Conservation (phyloP, 1,139 yeast species). For the Blastobotrys arbuscula region DNA sequence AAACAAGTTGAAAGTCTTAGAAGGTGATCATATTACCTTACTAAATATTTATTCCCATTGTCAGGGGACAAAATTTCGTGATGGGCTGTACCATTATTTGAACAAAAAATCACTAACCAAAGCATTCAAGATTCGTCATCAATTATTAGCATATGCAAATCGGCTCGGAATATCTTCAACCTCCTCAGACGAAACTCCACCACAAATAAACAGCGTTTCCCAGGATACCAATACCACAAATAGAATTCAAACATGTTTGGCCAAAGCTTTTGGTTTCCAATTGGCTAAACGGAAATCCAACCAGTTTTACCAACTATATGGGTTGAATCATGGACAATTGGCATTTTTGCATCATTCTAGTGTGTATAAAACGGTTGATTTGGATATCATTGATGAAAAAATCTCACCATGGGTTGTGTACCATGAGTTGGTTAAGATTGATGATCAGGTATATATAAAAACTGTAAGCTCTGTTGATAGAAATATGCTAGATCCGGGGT, state of each 20-base stretch:
- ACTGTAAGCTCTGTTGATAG: conserved; percentile 7
- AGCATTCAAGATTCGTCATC: conserved; percentile 35
- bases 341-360: conserved; percentile 4
- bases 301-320: conserved; percentile 2
- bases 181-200: background rate
- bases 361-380: background rate
- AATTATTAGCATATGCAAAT: background rate
- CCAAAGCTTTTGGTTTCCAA: conserved; percentile 7
- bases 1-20: conserved; percentile 70
- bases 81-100: conserved; percentile 43
- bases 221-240: background rate
- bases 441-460: conserved; percentile 4
- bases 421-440: conserved; percentile 2
- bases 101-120: conserved; percentile 66
- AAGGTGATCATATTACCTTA: conserved; percentile 83
- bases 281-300: conserved; percentile 8
- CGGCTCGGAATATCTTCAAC: background rate
- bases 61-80: background rate
- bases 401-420: conserved; percentile 11
- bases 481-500: conserved; percentile 2
- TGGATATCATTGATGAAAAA: background rate
- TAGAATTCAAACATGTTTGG: background rate
- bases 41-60: conserved; percentile 66
- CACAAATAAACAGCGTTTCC: no score
- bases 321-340: conserved; percentile 3